Base-by-base conservation (phyloP, 306 rosid species). In the Sicyos edulis region DNA sequence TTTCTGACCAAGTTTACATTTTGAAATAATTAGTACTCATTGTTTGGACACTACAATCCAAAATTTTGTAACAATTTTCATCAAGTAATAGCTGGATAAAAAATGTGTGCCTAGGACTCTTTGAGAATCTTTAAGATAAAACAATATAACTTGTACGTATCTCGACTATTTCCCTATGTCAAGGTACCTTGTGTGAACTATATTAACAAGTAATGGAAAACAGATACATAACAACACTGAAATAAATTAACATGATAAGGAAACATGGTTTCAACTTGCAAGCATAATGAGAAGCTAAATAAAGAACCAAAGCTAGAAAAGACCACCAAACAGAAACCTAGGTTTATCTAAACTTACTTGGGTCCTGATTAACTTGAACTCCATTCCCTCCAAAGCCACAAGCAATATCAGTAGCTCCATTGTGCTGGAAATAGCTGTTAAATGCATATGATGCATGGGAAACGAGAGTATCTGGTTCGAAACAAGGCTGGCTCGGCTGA, bases 401-500 rank as follows among this genome's bases (percentile, higher is more conserved):
- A 15, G 99, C 99, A 76, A 91, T 80, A 79, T 91, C 97, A 51
- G 95, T 86, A 37, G 91, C 99, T 66, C 97, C 97, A 44, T 87
- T 89, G 65, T 91, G 99, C 84, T 95, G 97, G 80, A 87, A 91
- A 72, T 89, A 91, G 79, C 76, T 86, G 77, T 95, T 95, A 80
- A 91, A 95, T 3, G 92, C 99, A n/a, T 9, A 91, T 5, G 99
- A 95, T 70, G 97, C 97, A 70, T 87, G 99, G 1, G 99, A 89
- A 42, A 64, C 89, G 17, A 85, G 72, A 79, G 84, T 89, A 83
- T 95, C 96, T 24, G 99, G 99, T 79, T 91, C 91, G 51, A 78
- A 95, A 80, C 97, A 95, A 58, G 99, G 96, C 74, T 95, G 96
- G 83, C 97, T 95, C 44, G 99, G 97, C 84, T 95, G 97, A 78